Base-by-base conservation (phyloP, 2,329 filamentous ascomycete species). In the Fusarium fracticaudum region DNA sequence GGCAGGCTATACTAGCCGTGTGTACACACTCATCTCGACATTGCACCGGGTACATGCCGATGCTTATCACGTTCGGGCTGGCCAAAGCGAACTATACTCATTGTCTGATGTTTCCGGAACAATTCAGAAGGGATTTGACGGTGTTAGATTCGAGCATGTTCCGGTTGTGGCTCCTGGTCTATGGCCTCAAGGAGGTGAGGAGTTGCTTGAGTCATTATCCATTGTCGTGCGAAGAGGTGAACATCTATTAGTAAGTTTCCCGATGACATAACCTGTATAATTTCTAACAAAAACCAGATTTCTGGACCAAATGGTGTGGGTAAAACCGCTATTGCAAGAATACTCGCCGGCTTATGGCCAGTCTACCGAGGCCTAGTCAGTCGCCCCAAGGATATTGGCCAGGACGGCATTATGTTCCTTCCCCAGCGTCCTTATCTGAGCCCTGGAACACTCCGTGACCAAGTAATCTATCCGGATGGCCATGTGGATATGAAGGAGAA, bases 351-450 rank as follows among this genome's bases (percentile, higher is more conserved):
- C 1, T 87, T 99, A 15, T 99, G 97, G 96, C 97, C 96, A 1
- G 93, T 97, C 2, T 99, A 98, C 81, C 93, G 96, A 50, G 96
- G 96, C 6, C 87, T 99, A 5, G 94, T 98, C 24, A 97, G 93
- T 67, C 91, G 95, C 3, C 96, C 96, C 6, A 94, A 96, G 79
- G 88, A 86, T 44, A 89, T 90, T 47, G 95, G 95, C 44, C 88
- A 92, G 71, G 96, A 98, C 74, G 96, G 96, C 67, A 97, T 99
- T 84, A 98, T 99, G 95, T 98, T 99, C 84, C 88, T 99, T 17
- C 96, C 96, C 1, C 96, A 99, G 82, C 89, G 96, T 22, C 95
- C 96, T 0, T 98, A 98, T 79, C 89, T 98, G 40, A 96, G 92
- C 81, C 93, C 96, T 29, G 96, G 96, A 41, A 98, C 96, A 3